These are phyloP conservation scores for Neopestalotiopsis clavispora DNA, from an alignment of 2,329 filamentous ascomycete genomes.

Conservation along the genomic window DNA sequence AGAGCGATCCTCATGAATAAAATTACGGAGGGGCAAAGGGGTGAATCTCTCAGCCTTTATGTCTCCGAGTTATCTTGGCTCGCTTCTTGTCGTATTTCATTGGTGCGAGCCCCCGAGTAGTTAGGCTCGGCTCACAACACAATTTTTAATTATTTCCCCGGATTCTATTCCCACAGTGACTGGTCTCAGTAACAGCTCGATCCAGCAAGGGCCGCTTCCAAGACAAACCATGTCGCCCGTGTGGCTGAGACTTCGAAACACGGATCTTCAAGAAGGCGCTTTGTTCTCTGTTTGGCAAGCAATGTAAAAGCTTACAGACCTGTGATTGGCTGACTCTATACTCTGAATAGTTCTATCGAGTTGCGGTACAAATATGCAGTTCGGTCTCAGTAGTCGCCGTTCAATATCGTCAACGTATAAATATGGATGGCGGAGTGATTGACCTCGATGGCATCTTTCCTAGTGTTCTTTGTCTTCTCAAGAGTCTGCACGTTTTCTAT, in stretches of 20 bases:
- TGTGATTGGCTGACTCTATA: too few species aligned
- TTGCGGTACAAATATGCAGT: background rate
- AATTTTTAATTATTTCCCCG: too few species aligned
- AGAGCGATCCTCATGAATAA: too few species aligned
- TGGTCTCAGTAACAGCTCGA: too few species aligned
- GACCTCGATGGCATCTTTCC: background rate
- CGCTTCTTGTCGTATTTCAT: background rate
- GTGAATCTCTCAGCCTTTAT: background rate
- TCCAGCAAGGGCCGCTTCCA: background rate
- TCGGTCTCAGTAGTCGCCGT: background rate
- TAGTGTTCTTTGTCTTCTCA: too few species aligned
- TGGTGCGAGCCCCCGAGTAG: background rate
- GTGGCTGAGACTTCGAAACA: background rate
- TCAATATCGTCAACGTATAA: background rate
- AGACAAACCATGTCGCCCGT: background rate
- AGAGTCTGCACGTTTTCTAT: too few species aligned
- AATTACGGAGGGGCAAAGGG: background rate
- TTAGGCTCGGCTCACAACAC: background rate
- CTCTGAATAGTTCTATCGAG: too few species aligned
- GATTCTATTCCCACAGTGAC: too few species aligned
- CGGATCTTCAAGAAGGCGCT: background rate
- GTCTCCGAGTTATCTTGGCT: background rate
- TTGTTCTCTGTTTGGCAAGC: background rate
- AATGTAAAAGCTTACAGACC: too few species aligned
- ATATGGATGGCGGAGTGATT: background rate